Percentiles rank a stretch among this genome's conserved stretches.
phyloP scores from a whole-genome alignment of 345 rosid genomes.

The Hevea brasiliensis region DNA sequence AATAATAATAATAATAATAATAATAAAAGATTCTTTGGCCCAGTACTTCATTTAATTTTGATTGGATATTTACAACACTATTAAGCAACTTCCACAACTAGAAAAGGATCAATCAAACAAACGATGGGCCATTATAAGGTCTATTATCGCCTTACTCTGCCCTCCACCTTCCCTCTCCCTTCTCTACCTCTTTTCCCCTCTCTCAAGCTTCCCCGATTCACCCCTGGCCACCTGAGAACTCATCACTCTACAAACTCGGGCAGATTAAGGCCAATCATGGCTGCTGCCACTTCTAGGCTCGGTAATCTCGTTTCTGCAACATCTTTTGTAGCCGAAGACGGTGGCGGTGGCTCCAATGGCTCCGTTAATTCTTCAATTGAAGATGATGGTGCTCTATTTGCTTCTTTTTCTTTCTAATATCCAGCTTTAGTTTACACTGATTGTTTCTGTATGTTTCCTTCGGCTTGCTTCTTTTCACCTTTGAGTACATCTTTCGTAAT shows the following conservation, averaged over 20 bases:
- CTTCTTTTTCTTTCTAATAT: not conserved
- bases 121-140: slow-evolving; percentile 54
- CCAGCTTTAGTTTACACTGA: not conserved
- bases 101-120: not conserved
- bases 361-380: slow-evolving; percentile 35
- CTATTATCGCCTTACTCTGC: slow-evolving; percentile 44
- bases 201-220: slow-evolving; percentile 29
- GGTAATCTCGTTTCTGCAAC: slow-evolving; percentile 44
- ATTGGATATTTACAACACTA: slow-evolving; percentile 2
- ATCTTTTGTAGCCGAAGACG: slow-evolving; percentile 49
- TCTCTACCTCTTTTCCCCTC: slow-evolving; percentile 16
- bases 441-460: not conserved
- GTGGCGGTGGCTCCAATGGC: slow-evolving; percentile 36
- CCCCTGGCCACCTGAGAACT: slow-evolving; percentile 40
- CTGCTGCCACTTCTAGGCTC: slow-evolving; percentile 41
- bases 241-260: slow-evolving; percentile 17
- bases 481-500: not conserved
- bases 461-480: not conserved
- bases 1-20: no score
- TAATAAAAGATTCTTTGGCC: not conserved
- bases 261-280: slow-evolving; percentile 37
- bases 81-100: not conserved
- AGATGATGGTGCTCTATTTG: slow-evolving; percentile 49
- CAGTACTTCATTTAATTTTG: not conserved
- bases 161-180: slow-evolving; percentile 32